Evolutionary conservation across 208 protist genomes (phyloP).

Genomic region (Leishmania martiniquensis): DNA sequence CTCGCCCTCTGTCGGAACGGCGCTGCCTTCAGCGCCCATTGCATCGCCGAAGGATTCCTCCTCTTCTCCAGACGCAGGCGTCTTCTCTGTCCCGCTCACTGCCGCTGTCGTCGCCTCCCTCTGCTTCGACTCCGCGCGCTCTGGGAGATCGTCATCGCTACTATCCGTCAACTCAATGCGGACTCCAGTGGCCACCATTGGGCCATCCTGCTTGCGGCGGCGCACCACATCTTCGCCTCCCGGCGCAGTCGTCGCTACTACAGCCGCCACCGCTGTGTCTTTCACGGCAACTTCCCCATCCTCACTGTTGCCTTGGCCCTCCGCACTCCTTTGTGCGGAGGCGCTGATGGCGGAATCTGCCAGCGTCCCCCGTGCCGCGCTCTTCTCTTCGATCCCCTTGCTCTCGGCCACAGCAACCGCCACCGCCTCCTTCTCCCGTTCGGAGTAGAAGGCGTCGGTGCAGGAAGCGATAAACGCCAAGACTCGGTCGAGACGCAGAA

Average conservation of each 20-base stretch:
- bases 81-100: background rate
- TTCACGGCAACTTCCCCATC: conserved; percentile 23
- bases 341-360: background rate
- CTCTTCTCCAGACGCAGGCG: background rate
- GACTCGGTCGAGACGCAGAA: conserved; percentile 74
- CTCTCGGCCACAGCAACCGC: conserved; percentile 1
- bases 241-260: background rate
- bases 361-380: conserved; percentile 2
- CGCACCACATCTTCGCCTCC: conserved; percentile 53
- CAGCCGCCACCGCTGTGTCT: conserved; percentile 11
- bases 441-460: conserved; percentile 55
- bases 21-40: background rate
- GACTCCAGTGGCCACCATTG: conserved; percentile 72
- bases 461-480: conserved; percentile 76
- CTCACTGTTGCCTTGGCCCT: conserved; percentile 6
- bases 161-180: conserved; percentile 66
- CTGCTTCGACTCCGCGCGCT: background rate
- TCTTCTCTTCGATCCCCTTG: conserved; percentile 12
- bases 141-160: conserved; percentile 35
- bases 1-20: conserved; percentile 11
- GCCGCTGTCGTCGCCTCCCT: conserved; percentile 27
- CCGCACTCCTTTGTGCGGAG: background rate
- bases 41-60: background rate
- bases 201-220: conserved; percentile 75
- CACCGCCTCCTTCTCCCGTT: conserved; percentile 26